Conservation (phyloP, 108 stramenopile genomes). For the Cyclotella sp. region DNA sequence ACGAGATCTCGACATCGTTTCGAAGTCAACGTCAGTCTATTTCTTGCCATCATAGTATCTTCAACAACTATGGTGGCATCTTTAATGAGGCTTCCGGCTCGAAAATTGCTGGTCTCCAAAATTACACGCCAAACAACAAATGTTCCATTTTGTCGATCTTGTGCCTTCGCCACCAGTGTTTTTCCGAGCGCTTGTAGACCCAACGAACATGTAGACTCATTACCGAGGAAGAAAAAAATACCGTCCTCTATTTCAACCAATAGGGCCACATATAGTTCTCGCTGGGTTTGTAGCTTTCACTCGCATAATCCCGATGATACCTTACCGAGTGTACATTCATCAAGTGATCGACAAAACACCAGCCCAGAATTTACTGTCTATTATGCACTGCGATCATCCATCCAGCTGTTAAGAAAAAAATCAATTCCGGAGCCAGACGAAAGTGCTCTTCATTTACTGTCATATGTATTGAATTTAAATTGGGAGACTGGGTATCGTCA, state of each 20-base stretch:
- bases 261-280: too few relatives aligned
- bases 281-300: background rate
- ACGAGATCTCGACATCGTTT: background rate
- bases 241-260: too few relatives aligned
- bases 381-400: slow-evolving; percentile 54
- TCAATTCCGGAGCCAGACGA: slow-evolving; percentile 68
- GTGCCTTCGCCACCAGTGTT: too few relatives aligned
- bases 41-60: background rate
- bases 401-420: slow-evolving; percentile 45
- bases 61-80: background rate
- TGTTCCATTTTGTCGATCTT: too few relatives aligned
- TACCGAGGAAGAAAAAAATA: too few relatives aligned
- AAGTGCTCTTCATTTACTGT: slow-evolving; percentile 71
- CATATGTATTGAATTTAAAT: slow-evolving; percentile 58
- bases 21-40: background rate
- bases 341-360: background rate
- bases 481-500: slow-evolving; percentile 71
- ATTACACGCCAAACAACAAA: background rate
- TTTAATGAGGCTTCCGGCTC: slow-evolving; percentile 1
- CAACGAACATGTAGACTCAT: too few relatives aligned
- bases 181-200: too few relatives aligned
- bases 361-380: slow-evolving; percentile 33
- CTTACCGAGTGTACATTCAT: background rate
- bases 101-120: background rate
- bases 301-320: background rate